Percentiles rank a stretch among this genome's conserved stretches.
phyloP scores from a whole-genome alignment of 345 rosid species.

The Arabis hirsuta region DNA sequence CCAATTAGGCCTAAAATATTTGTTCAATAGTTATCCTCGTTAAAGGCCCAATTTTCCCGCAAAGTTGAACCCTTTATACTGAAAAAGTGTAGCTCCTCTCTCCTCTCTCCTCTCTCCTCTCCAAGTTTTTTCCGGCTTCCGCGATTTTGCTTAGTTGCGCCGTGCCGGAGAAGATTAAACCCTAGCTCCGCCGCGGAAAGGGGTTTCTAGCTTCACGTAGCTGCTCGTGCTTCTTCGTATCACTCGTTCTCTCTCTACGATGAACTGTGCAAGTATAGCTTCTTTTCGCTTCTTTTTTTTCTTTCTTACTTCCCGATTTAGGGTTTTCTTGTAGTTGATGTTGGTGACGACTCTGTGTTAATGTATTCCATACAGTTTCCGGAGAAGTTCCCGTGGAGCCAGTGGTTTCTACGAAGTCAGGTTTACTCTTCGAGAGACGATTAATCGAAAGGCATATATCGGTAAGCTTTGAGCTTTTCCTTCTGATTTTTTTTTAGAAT shows the following conservation, averaged over 20 bases:
- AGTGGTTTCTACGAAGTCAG: constrained; percentile 78
- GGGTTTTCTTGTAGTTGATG: constrained; percentile 6
- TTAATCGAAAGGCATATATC: constrained; percentile 82
- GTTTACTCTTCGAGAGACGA: constrained; percentile 87
- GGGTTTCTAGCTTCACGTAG: not conserved
- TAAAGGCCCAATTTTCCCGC: constrained; percentile 13
- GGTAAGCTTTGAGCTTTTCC: constrained; percentile 45
- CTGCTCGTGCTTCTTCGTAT: not conserved
- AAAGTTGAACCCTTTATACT: constrained; percentile 13
- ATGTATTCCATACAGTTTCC: constrained; percentile 60
- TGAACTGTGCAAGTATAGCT: constrained; percentile 83
- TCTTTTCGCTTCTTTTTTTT: not conserved
- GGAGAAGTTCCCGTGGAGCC: constrained; percentile 97
- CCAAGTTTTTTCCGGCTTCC: constrained; percentile 36
- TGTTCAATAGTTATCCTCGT: not conserved
- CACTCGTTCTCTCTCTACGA: constrained; percentile 36
- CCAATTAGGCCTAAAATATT: constrained; percentile 6
- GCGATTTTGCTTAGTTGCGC: constrained; percentile 23
- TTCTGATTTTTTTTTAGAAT: not conserved
- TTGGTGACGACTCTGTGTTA: constrained; percentile 25
- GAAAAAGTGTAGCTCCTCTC: not conserved
- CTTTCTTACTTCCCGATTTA: not conserved
- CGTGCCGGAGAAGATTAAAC: constrained; percentile 41
- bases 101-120: not conserved
- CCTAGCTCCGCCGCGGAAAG: constrained; percentile 38